Conservation (phyloP, 2,329 filamentous ascomycete species). For the Botrytis elliptica region DNA sequence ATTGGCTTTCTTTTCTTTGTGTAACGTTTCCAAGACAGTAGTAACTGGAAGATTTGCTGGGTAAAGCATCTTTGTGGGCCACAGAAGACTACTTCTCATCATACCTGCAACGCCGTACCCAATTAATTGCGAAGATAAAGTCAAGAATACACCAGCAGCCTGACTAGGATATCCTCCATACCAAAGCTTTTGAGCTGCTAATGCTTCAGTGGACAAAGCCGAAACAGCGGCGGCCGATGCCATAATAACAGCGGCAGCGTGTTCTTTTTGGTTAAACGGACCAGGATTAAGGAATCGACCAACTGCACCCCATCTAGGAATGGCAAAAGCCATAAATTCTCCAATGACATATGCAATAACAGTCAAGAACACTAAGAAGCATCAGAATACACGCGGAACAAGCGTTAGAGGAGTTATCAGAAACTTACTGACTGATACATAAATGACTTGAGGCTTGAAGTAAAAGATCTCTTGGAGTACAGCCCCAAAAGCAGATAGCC, state of each 20-base stretch:
- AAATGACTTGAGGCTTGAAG: conserved; percentile 49
- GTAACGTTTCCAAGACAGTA: conserved; percentile 43
- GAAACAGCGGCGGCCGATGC: conserved; percentile 17
- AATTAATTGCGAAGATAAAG: conserved; percentile 60
- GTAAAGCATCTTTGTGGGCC: conserved; percentile 64
- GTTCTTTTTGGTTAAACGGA: conserved; percentile 68
- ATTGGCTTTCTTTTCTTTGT: conserved; percentile 41
- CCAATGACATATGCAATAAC: conserved; percentile 45
- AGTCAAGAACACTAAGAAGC: conserved; percentile 42
- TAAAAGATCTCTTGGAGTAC: conserved; percentile 47
- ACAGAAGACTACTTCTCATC: conserved; percentile 56
- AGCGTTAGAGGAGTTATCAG: not conserved
- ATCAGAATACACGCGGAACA: not conserved
- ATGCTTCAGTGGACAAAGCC: conserved; percentile 69
- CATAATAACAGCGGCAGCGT: conserved; percentile 64
- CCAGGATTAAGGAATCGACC: conserved; percentile 60
- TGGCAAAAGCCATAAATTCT: conserved; percentile 41
- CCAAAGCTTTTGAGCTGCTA: conserved; percentile 63
- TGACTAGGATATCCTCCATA: conserved; percentile 46
- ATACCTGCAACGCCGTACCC: conserved; percentile 64
- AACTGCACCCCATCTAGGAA: conserved; percentile 39
- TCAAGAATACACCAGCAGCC: conserved; percentile 49
- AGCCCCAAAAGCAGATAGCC: conserved; percentile 41
- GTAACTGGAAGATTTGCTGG: conserved; percentile 53
- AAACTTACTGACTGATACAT: conserved; percentile 40